Evolutionary conservation across 208 protist species (phyloP).

Genomic region (Leishmania gerbilli): DNA sequence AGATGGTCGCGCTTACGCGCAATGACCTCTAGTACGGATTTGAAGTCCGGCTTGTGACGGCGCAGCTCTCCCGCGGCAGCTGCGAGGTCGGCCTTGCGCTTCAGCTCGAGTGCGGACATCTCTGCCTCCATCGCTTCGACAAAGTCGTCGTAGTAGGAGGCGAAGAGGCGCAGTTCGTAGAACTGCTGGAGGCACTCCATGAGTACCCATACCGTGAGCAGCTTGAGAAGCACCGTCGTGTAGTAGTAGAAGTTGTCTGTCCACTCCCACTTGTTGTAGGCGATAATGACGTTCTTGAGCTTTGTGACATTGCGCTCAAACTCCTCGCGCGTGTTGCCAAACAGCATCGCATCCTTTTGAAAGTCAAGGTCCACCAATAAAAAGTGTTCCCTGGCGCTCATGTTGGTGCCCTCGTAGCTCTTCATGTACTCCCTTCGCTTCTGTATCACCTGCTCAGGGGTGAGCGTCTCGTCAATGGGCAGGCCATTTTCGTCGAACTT

Average conservation of each 20-base stretch:
- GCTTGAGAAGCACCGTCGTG: slow-evolving; percentile 61
- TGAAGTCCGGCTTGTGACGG: slow-evolving; percentile 60
- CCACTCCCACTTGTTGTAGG: slow-evolving; percentile 82
- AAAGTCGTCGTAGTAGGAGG: slow-evolving; percentile 70
- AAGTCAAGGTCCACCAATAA: slow-evolving; percentile 90
- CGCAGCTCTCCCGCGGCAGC: slow-evolving; percentile 45
- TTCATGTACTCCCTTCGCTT: slow-evolving; percentile 82
- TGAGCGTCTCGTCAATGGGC: slow-evolving; percentile 68
- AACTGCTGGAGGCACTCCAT: slow-evolving; percentile 86
- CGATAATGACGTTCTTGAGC: slow-evolving; percentile 81
- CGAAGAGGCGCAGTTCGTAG: slow-evolving; percentile 74
- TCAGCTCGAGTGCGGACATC: slow-evolving; percentile 42
- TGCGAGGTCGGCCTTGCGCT: slow-evolving; percentile 42
- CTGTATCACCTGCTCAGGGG: slow-evolving; percentile 60
- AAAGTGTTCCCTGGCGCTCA: slow-evolving; percentile 84
- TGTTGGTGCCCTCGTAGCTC: slow-evolving; percentile 76
- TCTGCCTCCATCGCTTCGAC: slow-evolving; percentile 62
- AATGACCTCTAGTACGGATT: slow-evolving; percentile 55
- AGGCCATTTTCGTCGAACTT: slow-evolving; percentile 69
- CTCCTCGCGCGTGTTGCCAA: slow-evolving; percentile 80
- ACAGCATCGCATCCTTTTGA: slow-evolving; percentile 82
- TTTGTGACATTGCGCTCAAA: slow-evolving; percentile 83
- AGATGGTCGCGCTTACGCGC: slow-evolving; percentile 45
- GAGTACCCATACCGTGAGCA: slow-evolving; percentile 67
- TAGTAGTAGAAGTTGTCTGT: slow-evolving; percentile 90